phyloP scores from a whole-genome alignment of 2,329 filamentous ascomycete genomes.

The Claviceps sp. region DNA sequence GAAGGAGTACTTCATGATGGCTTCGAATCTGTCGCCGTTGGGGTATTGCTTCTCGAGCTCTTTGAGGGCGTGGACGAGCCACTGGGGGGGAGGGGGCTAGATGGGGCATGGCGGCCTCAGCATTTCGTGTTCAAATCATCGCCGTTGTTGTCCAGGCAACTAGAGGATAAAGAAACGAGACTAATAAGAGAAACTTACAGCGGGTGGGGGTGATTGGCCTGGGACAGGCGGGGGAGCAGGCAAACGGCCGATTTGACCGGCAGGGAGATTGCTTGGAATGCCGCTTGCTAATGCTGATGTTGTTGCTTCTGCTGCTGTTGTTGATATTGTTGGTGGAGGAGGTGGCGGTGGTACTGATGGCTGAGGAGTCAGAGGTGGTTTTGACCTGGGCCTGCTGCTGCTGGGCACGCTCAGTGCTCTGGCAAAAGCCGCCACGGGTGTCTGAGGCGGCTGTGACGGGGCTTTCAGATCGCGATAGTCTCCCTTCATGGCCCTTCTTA shows the following conservation, averaged over 20 bases:
- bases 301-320: no score
- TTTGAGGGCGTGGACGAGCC: constrained; percentile 65
- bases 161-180: not conserved
- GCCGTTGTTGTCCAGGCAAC: not conserved
- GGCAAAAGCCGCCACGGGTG: constrained; percentile 17
- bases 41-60: constrained; percentile 60
- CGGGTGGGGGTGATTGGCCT: constrained; percentile 39
- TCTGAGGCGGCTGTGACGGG: constrained; percentile 21
- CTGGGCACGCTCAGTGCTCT: constrained; percentile 19
- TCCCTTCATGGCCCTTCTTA: constrained; percentile 52
- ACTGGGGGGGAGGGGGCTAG: constrained; percentile 76
- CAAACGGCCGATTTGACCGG: constrained; percentile 50
- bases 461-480: constrained; percentile 26
- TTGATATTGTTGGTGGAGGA: no score
- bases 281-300: constrained; percentile 17
- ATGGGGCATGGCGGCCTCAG: not conserved
- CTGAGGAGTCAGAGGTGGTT: constrained; percentile 24
- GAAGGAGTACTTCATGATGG: constrained; percentile 78
- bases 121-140: no score
- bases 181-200: constrained; percentile 37
- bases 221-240: constrained; percentile 50
- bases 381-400: constrained; percentile 16
- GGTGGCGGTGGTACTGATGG: not conserved
- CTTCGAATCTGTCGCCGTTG: constrained; percentile 67
- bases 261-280: constrained; percentile 25